Evolutionary conservation across 495 filamentous ascomycete genomes (phyloP).

Genomic region (Penicillium malachiteum): DNA sequence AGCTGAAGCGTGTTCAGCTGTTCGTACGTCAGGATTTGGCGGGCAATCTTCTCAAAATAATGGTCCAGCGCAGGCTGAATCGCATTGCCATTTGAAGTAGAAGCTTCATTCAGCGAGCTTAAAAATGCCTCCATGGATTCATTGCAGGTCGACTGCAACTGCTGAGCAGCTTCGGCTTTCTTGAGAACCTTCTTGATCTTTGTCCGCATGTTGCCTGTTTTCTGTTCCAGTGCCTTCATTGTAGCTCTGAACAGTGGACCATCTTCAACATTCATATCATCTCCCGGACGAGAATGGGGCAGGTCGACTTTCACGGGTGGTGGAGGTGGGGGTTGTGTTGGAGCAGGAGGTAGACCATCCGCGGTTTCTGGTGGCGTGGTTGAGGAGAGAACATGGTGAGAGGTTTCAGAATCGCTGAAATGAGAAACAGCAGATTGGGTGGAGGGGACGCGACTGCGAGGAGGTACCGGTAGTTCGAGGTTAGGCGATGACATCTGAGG

Average conservation of each 20-base stretch:
- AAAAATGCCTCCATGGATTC: conserved; percentile 79
- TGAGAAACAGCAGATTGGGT: conserved; percentile 78
- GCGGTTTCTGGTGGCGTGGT: conserved; percentile 58
- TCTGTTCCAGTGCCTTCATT: conserved; percentile 94
- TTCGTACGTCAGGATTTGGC: conserved; percentile 86
- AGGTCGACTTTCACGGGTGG: conserved; percentile 78
- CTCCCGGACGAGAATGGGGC: conserved; percentile 77
- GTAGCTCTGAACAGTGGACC: conserved; percentile 94
- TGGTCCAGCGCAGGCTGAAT: conserved; percentile 95
- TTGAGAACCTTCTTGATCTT: conserved; percentile 96
- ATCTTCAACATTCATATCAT: conserved; percentile 89
- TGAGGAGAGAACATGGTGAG: conserved; percentile 56
- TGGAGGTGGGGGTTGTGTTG: conserved; percentile 45
- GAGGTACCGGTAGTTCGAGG: conserved; percentile 68
- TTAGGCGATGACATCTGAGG: conserved; percentile 60
- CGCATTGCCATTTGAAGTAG: conserved; percentile 87
- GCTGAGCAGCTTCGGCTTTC: conserved; percentile 80
- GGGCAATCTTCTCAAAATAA: conserved; percentile 96
- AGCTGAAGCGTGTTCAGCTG: conserved; percentile 78
- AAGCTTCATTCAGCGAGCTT: conserved; percentile 83
- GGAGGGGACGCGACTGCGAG: conserved; percentile 77
- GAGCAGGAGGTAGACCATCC: conserved; percentile 46
- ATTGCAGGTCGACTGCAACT: conserved; percentile 79
- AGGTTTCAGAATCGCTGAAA: conserved; percentile 61
- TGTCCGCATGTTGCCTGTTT: conserved; percentile 88